Evolutionary conservation across 2,329 filamentous ascomycete species (phyloP).

Genomic region (Paecilomyces sp.): DNA sequence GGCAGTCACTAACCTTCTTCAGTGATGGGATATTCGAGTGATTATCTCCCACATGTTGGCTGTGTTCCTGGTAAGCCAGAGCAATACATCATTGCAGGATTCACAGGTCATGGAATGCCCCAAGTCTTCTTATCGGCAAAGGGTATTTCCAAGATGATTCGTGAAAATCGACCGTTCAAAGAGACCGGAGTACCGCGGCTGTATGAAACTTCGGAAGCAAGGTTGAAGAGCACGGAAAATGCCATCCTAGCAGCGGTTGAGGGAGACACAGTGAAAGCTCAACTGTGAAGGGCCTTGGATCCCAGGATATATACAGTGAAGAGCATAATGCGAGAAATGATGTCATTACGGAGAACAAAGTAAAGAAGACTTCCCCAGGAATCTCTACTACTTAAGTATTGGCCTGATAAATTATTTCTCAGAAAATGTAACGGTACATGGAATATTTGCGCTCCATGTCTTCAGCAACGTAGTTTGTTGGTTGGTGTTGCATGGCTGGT

Average conservation of each 20-base stretch:
- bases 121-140: slow-evolving; percentile 54
- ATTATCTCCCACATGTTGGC: slow-evolving; percentile 49
- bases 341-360: not conserved
- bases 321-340: not conserved
- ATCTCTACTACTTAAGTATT: too few species aligned
- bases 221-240: slow-evolving; percentile 14
- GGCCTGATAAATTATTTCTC: too few species aligned
- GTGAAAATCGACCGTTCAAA: slow-evolving; percentile 15
- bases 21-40: slow-evolving; percentile 47
- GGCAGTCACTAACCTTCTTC: slow-evolving; percentile 9
- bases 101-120: slow-evolving; percentile 63
- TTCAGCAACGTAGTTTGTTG: not conserved
- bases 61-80: slow-evolving; percentile 35
- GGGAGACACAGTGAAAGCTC: not conserved
- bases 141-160: slow-evolving; percentile 51
- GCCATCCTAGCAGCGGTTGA: not conserved
- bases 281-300: not conserved
- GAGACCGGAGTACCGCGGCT: slow-evolving; percentile 23
- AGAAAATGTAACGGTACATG: too few species aligned
- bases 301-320: too few species aligned
- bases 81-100: slow-evolving; percentile 52
- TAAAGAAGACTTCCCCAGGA: too few species aligned
- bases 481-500: not conserved
- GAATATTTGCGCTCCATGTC: too few species aligned
- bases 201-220: slow-evolving; percentile 21